These are phyloP conservation scores for Hypoxylon sp. DNA, from an alignment of 2,329 filamentous ascomycete species.

Conservation along the genomic window DNA sequence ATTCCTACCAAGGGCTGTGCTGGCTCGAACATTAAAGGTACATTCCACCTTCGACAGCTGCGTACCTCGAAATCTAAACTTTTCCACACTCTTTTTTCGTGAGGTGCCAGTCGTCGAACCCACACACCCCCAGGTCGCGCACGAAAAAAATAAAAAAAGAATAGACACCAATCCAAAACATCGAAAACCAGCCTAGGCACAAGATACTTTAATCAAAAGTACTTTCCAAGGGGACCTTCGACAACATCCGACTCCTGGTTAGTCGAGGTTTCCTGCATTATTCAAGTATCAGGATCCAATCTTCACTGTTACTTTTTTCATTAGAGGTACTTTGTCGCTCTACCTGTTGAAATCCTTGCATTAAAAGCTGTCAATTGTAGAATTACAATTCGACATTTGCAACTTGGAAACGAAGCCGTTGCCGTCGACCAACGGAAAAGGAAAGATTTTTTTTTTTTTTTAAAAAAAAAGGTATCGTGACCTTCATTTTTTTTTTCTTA, in stretches of 20 bases:
- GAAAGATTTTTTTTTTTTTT: constrained; percentile 14
- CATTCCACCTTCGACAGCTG: constrained; percentile 38
- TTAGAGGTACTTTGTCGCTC: constrained; percentile 24
- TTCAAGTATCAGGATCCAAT: constrained; percentile 38
- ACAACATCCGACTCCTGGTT: constrained; percentile 43
- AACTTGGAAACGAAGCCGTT: constrained; percentile 10
- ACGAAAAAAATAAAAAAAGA: constrained; percentile 33
- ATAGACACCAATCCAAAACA: constrained; percentile 57
- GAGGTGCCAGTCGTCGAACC: constrained; percentile 41
- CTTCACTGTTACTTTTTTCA: constrained; percentile 32
- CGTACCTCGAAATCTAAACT: constrained; percentile 44
- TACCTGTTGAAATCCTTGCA: constrained; percentile 36
- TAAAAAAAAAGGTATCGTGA: constrained; percentile 36
- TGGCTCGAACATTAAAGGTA: constrained; percentile 46
- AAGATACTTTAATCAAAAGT: constrained; percentile 62
- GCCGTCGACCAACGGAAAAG: constrained; percentile 18
- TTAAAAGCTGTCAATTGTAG: constrained; percentile 21
- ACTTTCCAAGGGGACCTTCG: constrained; percentile 49
- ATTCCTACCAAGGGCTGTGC: constrained; percentile 26
- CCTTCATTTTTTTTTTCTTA: constrained; percentile 28
- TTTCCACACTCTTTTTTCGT: constrained; percentile 38
- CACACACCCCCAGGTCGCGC: constrained; percentile 41
- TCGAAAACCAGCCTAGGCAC: constrained; percentile 52
- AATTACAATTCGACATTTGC: constrained; percentile 24
- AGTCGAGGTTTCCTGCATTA: constrained; percentile 35